These are phyloP conservation scores for Pythium biforme DNA, from an alignment of 352 stramenopile genomes.

Conservation along the genomic window DNA sequence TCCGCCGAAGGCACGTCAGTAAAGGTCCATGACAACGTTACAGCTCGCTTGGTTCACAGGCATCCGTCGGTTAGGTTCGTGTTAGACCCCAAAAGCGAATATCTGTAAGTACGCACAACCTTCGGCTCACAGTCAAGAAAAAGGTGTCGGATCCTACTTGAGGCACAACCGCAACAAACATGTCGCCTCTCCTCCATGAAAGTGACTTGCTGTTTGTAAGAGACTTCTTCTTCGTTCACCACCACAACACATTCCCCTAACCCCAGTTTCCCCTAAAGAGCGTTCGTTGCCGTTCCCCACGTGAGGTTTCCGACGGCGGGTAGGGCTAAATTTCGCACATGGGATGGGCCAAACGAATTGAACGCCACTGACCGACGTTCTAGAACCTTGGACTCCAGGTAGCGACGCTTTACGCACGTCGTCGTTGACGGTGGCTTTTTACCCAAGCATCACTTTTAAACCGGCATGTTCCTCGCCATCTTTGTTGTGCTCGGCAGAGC, in stretches of 20 bases:
- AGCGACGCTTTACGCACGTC: too few relatives aligned
- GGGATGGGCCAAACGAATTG: constrained; percentile 9
- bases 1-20: too few relatives aligned
- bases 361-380: neutral
- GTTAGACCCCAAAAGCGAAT: neutral
- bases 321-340: constrained; percentile 2
- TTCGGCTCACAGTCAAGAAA: neutral
- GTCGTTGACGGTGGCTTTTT: too few relatives aligned
- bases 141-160: constrained; percentile 31
- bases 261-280: neutral
- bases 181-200: constrained; percentile 11
- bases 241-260: constrained; percentile 21
- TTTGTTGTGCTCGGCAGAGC: too few relatives aligned
- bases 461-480: too few relatives aligned
- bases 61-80: constrained; percentile 23
- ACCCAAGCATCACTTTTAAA: too few relatives aligned
- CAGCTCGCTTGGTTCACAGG: neutral
- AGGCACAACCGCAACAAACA: constrained; percentile 29
- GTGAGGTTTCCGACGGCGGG: neutral
- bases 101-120: constrained; percentile 18
- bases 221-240: constrained; percentile 24
- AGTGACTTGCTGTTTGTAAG: constrained; percentile 24
- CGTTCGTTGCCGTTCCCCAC: constrained; percentile 4
- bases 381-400: neutral
- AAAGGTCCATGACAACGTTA: too few relatives aligned